A percentile compares a stretch with the other conserved stretches of the same genome.
Conservation (phyloP, 1,139 yeast genomes). For the Magnusiomyces tetraspermus region DNA sequence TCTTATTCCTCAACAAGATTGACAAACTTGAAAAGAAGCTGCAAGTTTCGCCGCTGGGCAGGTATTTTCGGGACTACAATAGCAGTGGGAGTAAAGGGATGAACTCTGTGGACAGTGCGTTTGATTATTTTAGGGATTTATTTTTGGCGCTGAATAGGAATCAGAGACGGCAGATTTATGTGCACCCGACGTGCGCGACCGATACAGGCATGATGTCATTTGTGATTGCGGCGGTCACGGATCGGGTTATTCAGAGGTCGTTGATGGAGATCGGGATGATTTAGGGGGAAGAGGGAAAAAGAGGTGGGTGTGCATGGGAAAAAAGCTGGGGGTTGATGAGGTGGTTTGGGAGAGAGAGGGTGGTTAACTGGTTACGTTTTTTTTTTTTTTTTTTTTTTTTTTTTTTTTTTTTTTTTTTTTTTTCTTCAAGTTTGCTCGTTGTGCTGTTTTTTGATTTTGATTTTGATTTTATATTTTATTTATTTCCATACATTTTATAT, state of each 20-base stretch:
- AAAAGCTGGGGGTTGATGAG: no score
- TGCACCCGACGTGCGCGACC: conserved; percentile 93
- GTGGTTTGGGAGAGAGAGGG: no score
- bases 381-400: no score
- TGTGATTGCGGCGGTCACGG: conserved; percentile 87
- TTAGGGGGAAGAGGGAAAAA: no score
- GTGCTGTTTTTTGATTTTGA: no score
- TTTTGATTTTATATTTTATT: no score
- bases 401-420: no score
- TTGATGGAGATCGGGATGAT: conserved; percentile 75
- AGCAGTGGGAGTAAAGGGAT: conserved; percentile 27
- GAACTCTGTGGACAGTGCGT: conserved; percentile 22
- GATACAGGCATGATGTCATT: conserved; percentile 82
- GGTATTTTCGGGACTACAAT: conserved; percentile 24
- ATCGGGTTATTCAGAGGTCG: conserved; percentile 76
- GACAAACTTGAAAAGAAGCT: conserved; percentile 66
- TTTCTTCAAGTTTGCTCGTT: no score
- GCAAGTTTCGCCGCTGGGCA: conserved; percentile 34
- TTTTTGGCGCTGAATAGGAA: conserved; percentile 42
- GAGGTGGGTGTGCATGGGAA: no score
- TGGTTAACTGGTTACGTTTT: no score
- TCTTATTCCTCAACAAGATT: conserved; percentile 77
- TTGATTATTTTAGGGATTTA: conserved; percentile 21
- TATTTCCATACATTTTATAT: no score
- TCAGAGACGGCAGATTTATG: conserved; percentile 63